Base-by-base conservation (phyloP, 305 asterid genomes). In the Fraxinus angustifolia region DNA sequence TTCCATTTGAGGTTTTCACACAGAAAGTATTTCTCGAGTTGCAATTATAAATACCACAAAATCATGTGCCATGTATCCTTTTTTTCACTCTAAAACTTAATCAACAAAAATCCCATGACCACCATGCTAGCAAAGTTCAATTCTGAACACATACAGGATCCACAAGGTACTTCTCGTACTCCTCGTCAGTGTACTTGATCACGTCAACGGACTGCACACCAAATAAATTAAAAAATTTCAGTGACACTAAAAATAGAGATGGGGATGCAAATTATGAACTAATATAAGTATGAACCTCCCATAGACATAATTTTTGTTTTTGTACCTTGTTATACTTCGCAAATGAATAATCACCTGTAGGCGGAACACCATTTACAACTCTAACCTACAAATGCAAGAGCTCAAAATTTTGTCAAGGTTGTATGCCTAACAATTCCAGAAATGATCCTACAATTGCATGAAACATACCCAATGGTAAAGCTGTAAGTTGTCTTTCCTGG, bases 301-400 rank as follows among this genome's bases (percentile, higher is more conserved):
- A 34, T 31, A 28, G 78, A 26, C 11, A 79, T 79, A 78, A 77
- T 67, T 33, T 19, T 28, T 19, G 40, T 36, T 78, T 65, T 60
- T 84, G 80, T 85, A 91, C 98, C 93, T 96, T 96, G 90, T 96
- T 94, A 83, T 82, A 94, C 91, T 94, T 96, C 38, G 99, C 97
- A 85, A 96, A 96, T 11, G 97, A 93, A 88, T 96, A 96, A 86
- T 96, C 99, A 71, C 95, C 97, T 0, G 93, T 93, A 1, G 99
- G 98, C 1, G 96, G 95, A 79, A 90, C 92, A 48, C 97, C 95
- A 86, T 96, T 96, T 23, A 96, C 97, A 82, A 96, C 98, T 86
- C 98, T 91, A 79, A 94, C 99, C 99, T 96, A 85, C 84, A 86
- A 84, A 80, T 73, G 75, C 23, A 82, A 73, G 80, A 81, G 33